A percentile compares a stretch with the other conserved stretches of the same genome.
Evolutionary conservation across 2,329 filamentous ascomycete genomes (phyloP).

Genomic region (Ceratocystis ficicola): DNA sequence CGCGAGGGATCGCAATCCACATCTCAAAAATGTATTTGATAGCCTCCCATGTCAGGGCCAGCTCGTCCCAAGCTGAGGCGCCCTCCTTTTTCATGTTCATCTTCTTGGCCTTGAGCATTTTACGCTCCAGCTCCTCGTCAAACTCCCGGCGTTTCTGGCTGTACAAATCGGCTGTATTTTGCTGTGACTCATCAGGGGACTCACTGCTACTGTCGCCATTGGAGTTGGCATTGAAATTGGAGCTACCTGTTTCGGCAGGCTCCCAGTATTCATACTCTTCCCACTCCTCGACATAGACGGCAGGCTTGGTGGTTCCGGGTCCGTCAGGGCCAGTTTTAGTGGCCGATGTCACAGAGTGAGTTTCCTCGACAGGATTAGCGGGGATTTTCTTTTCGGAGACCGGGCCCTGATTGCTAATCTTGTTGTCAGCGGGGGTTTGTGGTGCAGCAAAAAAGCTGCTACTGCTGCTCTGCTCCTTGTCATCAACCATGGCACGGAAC

Average conservation of each 20-base stretch:
- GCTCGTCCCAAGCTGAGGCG: slow-evolving; percentile 25
- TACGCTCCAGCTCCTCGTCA: slow-evolving; percentile 28
- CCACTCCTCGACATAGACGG: slow-evolving; percentile 10
- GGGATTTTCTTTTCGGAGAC: not conserved
- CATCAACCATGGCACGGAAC: slow-evolving; percentile 49
- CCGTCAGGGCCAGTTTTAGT: slow-evolving; percentile 5
- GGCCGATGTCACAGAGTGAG: not conserved
- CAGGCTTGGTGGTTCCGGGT: slow-evolving; percentile 7
- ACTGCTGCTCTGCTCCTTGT: slow-evolving; percentile 27
- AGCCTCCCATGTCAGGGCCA: slow-evolving; percentile 25
- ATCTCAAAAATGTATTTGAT: slow-evolving; percentile 30
- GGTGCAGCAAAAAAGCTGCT: not conserved
- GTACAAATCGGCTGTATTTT: not conserved
- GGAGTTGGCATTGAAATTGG: no score
- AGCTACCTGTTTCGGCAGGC: slow-evolving; percentile 16
- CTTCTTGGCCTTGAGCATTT: slow-evolving; percentile 27
- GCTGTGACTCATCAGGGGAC: slow-evolving; percentile 26
- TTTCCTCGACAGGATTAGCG: not conserved
- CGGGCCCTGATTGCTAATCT: not conserved
- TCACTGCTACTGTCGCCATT: slow-evolving; percentile 1
- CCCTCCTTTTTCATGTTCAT: slow-evolving; percentile 34
- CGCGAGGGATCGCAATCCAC: slow-evolving; percentile 55
- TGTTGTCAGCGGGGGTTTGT: not conserved
- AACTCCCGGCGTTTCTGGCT: slow-evolving; percentile 19
- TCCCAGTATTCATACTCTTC: slow-evolving; percentile 16